phyloP scores from a whole-genome alignment of 2,329 filamentous ascomycete species.

The Septoria linicola region DNA sequence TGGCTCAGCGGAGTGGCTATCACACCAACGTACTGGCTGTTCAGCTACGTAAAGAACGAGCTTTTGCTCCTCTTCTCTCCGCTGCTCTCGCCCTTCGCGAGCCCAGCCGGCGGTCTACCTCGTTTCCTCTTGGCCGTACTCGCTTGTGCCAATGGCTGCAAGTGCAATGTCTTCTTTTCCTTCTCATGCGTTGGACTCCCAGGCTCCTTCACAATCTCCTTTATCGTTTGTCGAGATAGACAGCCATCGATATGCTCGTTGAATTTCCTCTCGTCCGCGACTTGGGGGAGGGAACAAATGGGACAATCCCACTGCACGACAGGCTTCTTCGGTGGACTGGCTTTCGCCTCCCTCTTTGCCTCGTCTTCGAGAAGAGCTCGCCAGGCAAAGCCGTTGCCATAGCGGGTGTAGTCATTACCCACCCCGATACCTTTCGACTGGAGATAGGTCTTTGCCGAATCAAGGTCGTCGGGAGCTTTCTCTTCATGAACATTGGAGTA shows the following conservation, averaged over 20 bases:
- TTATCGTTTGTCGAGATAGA: slow-evolving; percentile 80
- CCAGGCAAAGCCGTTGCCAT: slow-evolving; percentile 38
- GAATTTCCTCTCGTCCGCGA: slow-evolving; percentile 71
- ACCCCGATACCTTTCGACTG: slow-evolving; percentile 13
- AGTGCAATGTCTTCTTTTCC: slow-evolving; percentile 12
- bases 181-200: slow-evolving; percentile 12
- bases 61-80: slow-evolving; percentile 30
- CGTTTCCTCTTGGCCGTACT: slow-evolving; percentile 33
- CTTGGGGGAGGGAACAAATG: slow-evolving; percentile 75
- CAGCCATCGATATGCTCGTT: slow-evolving; percentile 94
- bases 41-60: slow-evolving; percentile 25
- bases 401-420: slow-evolving; percentile 32
- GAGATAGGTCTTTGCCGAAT: slow-evolving; percentile 10
- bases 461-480: slow-evolving; percentile 21
- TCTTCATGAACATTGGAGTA: slow-evolving; percentile 36
- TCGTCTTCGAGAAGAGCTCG: slow-evolving; percentile 36
- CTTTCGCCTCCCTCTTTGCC: slow-evolving; percentile 34
- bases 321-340: slow-evolving; percentile 13
- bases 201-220: slow-evolving; percentile 68
- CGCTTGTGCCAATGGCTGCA: slow-evolving; percentile 15
- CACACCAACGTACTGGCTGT: no score
- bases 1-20: no score
- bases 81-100: slow-evolving; percentile 11
- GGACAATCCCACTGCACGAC: slow-evolving; percentile 76
- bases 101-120: slow-evolving; percentile 18